Evolutionary conservation across 805 yeast species (phyloP), one percentile per base, ranked within the genome.

Genomic region (Candida ascalaphidarum): DNA sequence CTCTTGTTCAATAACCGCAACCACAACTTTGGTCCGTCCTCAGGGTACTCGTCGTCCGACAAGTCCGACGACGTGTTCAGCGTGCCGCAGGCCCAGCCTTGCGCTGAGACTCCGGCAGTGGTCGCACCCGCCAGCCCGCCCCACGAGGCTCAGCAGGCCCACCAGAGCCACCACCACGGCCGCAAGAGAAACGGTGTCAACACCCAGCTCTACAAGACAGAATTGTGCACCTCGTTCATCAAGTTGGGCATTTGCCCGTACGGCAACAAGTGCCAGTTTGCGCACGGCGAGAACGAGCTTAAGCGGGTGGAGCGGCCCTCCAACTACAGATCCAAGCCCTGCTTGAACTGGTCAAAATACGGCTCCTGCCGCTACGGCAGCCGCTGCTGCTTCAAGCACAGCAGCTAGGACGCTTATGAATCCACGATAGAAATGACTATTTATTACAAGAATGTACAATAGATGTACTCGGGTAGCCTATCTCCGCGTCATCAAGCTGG

Each of bases 221-320:
- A 86, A 54, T 65, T 88, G 31, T 86, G 96, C 54, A 80, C 77
- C 22, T 78, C 88, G 15, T 86, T 68, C 50, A 71, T 75, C 47
- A 74, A 71, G 43, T 69, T 74, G 39, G 75, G 76, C 14, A 39
- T 48, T 9, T 86, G 96, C 52, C 95, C 94, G 11, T 86, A 86
- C 50, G 95, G 94, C 2, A 68, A 71, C 39, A 86, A 86, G 60
- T 86, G 96, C 53, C 96, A 86, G 58, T 86, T 86, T 66, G 96
- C 96, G 5, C 96, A 86, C 48, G 96, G 96, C 12, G 65, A 71
- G 22, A 58, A 68, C 30, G 96, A 86, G 52, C 61, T 86, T 43
- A 83, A 83, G 52, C 41, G 55, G 9, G 77, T 84, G 25, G 78
- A 75, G 35, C 68, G 89, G 35, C 78, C 86, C 8, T 74, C 77